Evolutionary conservation across 2,329 filamentous ascomycete species (phyloP).

Genomic region (Venturia nashicola): DNA sequence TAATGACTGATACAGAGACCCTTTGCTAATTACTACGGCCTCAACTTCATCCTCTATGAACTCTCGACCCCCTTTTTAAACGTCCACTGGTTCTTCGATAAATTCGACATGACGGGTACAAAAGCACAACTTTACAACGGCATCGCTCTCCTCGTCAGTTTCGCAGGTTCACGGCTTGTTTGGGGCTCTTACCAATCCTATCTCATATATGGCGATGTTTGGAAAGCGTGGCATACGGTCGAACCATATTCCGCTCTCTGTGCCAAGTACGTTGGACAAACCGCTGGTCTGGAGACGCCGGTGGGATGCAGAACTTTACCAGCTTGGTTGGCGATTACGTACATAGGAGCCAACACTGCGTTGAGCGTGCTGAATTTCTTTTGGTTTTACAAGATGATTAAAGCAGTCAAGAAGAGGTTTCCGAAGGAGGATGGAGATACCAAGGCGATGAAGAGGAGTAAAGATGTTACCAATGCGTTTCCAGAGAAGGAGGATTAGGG

Average conservation of each 20-base stretch:
- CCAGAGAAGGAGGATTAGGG: background rate
- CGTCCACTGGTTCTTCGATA: constrained; percentile 87
- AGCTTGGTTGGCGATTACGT: constrained; percentile 55
- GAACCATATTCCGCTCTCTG: constrained; percentile 17
- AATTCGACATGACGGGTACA: constrained; percentile 67
- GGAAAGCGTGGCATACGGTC: constrained; percentile 8
- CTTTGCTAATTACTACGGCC: constrained; percentile 73
- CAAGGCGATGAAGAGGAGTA: background rate
- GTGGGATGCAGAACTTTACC: constrained; percentile 35
- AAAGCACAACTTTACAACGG: constrained; percentile 40
- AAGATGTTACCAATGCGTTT: background rate
- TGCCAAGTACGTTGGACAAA: background rate
- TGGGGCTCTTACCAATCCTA: constrained; percentile 65
- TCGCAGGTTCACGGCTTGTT: constrained; percentile 33
- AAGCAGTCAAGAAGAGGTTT: constrained; percentile 66
- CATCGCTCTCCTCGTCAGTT: constrained; percentile 27
- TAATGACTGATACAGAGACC: constrained; percentile 45
- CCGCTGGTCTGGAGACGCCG: constrained; percentile 21
- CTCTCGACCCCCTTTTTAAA: constrained; percentile 77
- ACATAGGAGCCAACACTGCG: constrained; percentile 57
- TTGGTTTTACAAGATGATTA: constrained; percentile 83
- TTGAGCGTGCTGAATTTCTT: constrained; percentile 69
- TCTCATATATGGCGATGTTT: constrained; percentile 55
- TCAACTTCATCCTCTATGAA: constrained; percentile 77
- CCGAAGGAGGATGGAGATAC: constrained; percentile 33